Conservation (phyloP, 257 asterid genomes). For the Solanum chmielewskii region DNA sequence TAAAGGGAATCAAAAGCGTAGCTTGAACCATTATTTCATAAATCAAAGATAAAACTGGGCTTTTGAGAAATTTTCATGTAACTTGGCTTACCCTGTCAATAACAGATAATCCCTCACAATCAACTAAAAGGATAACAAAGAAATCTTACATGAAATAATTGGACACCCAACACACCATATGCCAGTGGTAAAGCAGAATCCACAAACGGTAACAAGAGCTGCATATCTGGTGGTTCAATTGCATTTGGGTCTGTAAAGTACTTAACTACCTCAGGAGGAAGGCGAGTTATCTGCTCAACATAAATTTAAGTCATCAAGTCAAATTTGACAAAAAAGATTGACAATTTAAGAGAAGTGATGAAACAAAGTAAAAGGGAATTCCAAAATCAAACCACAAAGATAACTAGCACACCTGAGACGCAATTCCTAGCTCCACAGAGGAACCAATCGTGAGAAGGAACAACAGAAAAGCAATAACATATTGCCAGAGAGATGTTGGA, state of each 20-base stretch:
- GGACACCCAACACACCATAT: constrained; percentile 82
- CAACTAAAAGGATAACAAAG: background rate
- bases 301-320: background rate
- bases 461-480: constrained; percentile 75
- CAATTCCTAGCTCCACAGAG: constrained; percentile 84
- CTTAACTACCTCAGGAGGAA: constrained; percentile 85
- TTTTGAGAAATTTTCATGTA: background rate
- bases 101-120: background rate
- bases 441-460: constrained; percentile 87
- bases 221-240: constrained; percentile 90
- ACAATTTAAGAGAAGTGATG: background rate
- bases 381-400: background rate
- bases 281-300: constrained; percentile 58
- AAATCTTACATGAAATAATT: constrained; percentile 67
- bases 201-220: constrained; percentile 72
- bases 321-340: background rate
- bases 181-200: constrained; percentile 89
- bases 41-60: background rate
- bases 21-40: background rate
- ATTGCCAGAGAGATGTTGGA: constrained; percentile 89
- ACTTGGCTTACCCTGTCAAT: background rate
- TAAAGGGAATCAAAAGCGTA: background rate
- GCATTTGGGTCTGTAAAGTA: constrained; percentile 95
- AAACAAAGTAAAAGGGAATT: background rate
- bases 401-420: constrained; percentile 63